These are phyloP conservation scores for Colletotrichum eremochloae DNA, from an alignment of 2,329 filamentous ascomycete genomes.

Conservation along the genomic window DNA sequence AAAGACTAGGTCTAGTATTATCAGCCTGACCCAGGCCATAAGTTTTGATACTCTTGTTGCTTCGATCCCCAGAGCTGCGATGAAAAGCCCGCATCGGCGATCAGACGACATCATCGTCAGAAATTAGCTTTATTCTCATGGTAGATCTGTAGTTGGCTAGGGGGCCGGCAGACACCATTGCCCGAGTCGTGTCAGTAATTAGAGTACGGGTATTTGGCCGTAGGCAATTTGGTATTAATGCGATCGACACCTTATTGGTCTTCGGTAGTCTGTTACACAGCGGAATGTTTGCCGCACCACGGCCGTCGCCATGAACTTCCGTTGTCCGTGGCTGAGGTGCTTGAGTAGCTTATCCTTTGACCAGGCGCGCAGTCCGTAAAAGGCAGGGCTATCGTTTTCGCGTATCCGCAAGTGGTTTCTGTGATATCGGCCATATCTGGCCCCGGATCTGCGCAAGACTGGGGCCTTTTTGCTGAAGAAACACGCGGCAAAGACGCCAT, in stretches of 20 bases:
- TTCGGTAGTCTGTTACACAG: neutral
- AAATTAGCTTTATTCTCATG: neutral
- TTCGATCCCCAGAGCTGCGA: conserved; percentile 33
- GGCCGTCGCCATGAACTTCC: neutral
- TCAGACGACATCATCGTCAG: conserved; percentile 11
- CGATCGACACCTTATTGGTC: neutral
- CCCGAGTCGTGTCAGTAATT: neutral
- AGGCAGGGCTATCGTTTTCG: conserved; percentile 6
- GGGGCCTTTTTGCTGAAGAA: neutral
- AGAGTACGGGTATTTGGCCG: too few species aligned
- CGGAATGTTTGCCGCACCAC: too few species aligned
- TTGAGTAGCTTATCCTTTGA: neutral
- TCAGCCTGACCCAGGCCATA: conserved; percentile 1
- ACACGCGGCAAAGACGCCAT: neutral
- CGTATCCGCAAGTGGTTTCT: neutral
- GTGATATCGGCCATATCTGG: neutral
- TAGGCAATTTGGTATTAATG: too few species aligned
- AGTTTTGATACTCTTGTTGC: conserved; percentile 14
- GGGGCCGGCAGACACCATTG: too few species aligned
- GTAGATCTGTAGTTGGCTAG: neutral
- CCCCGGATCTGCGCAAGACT: neutral
- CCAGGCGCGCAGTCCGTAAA: neutral
- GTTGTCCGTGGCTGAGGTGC: neutral
- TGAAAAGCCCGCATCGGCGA: conserved; percentile 35
- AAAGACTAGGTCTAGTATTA: conserved; percentile 2